Percentiles rank a stretch among this genome's conserved stretches.
Conservation (phyloP, 176 grass and related monocot genomes). For the Typha latifolia region DNA sequence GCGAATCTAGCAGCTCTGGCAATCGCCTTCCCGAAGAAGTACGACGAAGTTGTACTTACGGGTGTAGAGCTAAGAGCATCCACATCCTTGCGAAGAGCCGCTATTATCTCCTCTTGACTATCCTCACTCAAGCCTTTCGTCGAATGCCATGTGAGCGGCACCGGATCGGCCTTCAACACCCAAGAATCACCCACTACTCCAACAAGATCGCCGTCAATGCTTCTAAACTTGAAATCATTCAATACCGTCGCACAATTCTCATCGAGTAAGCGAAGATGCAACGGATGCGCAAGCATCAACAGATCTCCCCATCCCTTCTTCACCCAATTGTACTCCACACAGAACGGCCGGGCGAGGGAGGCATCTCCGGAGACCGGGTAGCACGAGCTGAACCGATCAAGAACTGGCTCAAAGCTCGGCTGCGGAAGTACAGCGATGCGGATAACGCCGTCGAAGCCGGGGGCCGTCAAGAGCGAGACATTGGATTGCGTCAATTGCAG, state of each 20-base stretch:
- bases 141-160: constrained; percentile 71
- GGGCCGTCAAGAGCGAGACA: constrained; percentile 39
- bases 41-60: constrained; percentile 71
- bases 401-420: constrained; percentile 42
- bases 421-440: constrained; percentile 58
- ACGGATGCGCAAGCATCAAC: constrained; percentile 77
- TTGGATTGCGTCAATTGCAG: constrained; percentile 31
- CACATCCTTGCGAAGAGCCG: constrained; percentile 56
- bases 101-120: constrained; percentile 45
- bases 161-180: constrained; percentile 41
- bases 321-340: constrained; percentile 69
- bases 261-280: constrained; percentile 71
- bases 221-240: constrained; percentile 65
- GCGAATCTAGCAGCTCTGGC: constrained; percentile 71
- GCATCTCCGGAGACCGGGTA: constrained; percentile 66
- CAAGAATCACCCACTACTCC: constrained; percentile 74
- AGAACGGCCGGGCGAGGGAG: constrained; percentile 44
- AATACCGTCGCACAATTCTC: constrained; percentile 32
- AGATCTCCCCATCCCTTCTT: constrained; percentile 66
- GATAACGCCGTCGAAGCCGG: constrained; percentile 44
- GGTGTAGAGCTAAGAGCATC: constrained; percentile 27
- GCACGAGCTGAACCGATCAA: constrained; percentile 66
- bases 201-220: constrained; percentile 91
- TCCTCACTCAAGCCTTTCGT: constrained; percentile 48
- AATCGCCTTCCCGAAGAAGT: constrained; percentile 87